Evolutionary conservation across 768 basidiomycete species (phyloP).

Genomic region (Tylopilus felleus): DNA sequence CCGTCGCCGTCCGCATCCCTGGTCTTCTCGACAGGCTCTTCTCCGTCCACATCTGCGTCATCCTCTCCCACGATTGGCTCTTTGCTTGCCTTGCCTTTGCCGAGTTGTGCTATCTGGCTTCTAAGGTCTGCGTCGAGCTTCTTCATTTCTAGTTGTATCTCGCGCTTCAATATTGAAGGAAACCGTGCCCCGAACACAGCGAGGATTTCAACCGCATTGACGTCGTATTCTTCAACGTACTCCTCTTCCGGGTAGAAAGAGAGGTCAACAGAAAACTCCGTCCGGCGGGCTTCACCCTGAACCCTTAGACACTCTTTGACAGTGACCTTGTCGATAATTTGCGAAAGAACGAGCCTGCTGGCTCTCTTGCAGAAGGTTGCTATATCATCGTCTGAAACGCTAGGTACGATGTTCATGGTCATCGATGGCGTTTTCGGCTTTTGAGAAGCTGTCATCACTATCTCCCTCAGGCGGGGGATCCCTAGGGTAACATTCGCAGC

Average conservation of each 20-base stretch:
- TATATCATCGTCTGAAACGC: constrained; percentile 51
- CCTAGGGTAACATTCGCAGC: constrained; percentile 99
- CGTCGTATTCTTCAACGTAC: constrained; percentile 79
- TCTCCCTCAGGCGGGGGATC: constrained; percentile 97
- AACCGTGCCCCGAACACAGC: constrained; percentile 70
- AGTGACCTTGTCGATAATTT: constrained; percentile 77
- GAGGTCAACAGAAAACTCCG: constrained; percentile 77
- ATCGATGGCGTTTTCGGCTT: constrained; percentile 98
- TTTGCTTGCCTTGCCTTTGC: constrained; percentile 63
- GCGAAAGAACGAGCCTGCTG: constrained; percentile 80
- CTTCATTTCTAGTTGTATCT: constrained; percentile 84
- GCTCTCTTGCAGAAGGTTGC: constrained; percentile 86
- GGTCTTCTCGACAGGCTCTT: constrained; percentile 37
- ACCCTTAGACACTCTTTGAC: constrained; percentile 77
- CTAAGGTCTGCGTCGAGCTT: constrained; percentile 76
- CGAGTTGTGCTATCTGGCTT: constrained; percentile 75
- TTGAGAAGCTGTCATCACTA: constrained; percentile 97
- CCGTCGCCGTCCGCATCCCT: constrained; percentile 74
- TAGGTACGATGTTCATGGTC: constrained; percentile 69
- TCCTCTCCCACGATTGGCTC: constrained; percentile 41
- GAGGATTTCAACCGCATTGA: constrained; percentile 70
- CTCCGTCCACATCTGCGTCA: constrained; percentile 53
- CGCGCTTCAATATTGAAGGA: constrained; percentile 76
- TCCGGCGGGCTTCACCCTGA: constrained; percentile 65
- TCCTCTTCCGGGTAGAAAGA: constrained; percentile 84